Percentiles rank a stretch among this genome's conserved stretches.
Conservation (phyloP, 371 early-diverging fungal genomes). For the Mortierella sp. region DNA sequence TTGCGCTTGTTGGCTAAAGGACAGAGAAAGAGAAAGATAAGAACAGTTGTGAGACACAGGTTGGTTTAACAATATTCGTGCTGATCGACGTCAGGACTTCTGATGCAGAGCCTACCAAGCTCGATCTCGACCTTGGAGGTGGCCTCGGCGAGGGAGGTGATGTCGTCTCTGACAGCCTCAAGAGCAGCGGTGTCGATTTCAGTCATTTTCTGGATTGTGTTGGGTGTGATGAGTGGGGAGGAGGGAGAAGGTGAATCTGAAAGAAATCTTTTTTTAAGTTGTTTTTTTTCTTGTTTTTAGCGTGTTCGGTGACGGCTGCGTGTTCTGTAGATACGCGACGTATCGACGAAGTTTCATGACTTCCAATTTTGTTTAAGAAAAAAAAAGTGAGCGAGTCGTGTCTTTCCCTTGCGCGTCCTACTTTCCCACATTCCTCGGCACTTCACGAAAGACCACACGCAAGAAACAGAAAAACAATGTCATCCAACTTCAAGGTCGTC, state of each 20-base stretch:
- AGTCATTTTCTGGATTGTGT: constrained; percentile 47
- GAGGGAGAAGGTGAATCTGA: not conserved
- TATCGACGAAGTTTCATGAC: not conserved
- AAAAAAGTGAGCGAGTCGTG: not conserved
- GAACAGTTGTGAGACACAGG: constrained; percentile 2
- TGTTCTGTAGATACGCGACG: no score
- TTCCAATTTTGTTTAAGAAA: not conserved
- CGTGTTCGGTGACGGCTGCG: not conserved
- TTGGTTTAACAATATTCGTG: no score
- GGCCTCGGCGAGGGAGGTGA: constrained; percentile 40
- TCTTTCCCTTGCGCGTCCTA: not conserved
- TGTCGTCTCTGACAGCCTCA: constrained; percentile 55
- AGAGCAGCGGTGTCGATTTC: constrained; percentile 57
- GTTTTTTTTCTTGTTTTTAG: not conserved
- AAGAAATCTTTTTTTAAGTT: not conserved
- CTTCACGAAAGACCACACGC: no score
- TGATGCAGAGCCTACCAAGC: constrained; percentile 55
- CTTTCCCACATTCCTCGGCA: not conserved
- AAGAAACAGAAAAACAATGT: constrained; percentile 10
- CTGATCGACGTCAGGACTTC: no score
- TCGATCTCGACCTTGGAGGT: constrained; percentile 53
- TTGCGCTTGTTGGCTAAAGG: constrained; percentile 52
- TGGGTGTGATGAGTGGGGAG: constrained; percentile 1
- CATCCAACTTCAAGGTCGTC: constrained; percentile 42
- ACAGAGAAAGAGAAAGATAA: not conserved